phyloP scores from a whole-genome alignment of 306 rosid genomes.

The Senna siamea region DNA sequence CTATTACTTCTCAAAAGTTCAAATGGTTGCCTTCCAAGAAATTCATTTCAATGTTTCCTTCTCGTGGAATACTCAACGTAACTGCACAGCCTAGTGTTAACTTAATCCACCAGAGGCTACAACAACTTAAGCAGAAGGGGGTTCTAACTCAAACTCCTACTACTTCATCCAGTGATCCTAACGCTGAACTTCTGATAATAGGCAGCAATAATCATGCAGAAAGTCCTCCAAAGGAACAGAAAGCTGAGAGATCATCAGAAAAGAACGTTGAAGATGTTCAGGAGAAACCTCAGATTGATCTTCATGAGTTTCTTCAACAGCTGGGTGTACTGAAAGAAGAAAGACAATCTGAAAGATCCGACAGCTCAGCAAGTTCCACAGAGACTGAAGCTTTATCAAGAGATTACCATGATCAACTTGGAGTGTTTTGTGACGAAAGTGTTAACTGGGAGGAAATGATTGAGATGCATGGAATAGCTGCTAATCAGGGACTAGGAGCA shows the following conservation, averaged over 20 bases:
- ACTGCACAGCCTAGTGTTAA: conserved; percentile 94
- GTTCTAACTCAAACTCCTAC: conserved; percentile 44
- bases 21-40: conserved; percentile 92
- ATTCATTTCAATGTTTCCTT: conserved; percentile 84
- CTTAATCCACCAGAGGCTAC: conserved; percentile 84
- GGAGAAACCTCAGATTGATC: conserved; percentile 93
- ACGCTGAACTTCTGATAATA: conserved; percentile 31
- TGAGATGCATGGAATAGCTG: conserved; percentile 66
- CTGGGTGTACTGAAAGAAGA: conserved; percentile 72
- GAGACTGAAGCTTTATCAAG: conserved; percentile 49
- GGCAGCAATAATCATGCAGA: conserved; percentile 33
- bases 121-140: conserved; percentile 66
- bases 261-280: conserved; percentile 41
- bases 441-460: conserved; percentile 78
- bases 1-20: conserved; percentile 57
- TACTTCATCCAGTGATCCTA: conserved; percentile 52
- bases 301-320: conserved; percentile 93
- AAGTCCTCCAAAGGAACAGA: conserved; percentile 40
- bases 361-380: conserved; percentile 42
- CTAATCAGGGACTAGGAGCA: conserved; percentile 51
- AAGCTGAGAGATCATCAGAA: conserved; percentile 35
- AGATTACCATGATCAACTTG: conserved; percentile 53
- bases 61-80: conserved; percentile 71
- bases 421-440: conserved; percentile 54
- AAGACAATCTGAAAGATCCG: conserved; percentile 45